phyloP scores from a whole-genome alignment of 495 filamentous ascomycete genomes.

The Paragyromitra xinjiangensis region DNA sequence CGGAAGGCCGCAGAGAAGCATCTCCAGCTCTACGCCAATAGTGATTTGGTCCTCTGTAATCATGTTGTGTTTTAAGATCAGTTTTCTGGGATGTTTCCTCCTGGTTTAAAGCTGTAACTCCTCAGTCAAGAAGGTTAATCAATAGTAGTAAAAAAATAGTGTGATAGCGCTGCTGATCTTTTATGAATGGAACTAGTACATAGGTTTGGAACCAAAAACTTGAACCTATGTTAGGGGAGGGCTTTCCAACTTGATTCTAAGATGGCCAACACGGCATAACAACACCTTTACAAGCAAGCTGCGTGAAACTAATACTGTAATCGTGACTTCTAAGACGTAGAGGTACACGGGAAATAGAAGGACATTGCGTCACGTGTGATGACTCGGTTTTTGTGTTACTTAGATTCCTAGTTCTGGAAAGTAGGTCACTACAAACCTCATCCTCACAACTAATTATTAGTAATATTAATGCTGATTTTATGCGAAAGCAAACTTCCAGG shows the following conservation, averaged over 20 bases:
- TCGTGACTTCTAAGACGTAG: not conserved
- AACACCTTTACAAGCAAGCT: not conserved
- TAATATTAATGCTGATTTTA: no score
- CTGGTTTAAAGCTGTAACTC: not conserved
- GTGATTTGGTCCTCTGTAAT: constrained; percentile 2
- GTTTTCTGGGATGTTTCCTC: not conserved
- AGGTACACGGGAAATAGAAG: not conserved
- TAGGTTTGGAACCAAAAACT: not conserved
- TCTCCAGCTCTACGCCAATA: constrained; percentile 37
- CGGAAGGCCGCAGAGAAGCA: constrained; percentile 9
- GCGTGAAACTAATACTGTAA: not conserved
- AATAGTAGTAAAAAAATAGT: not conserved
- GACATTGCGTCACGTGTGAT: not conserved
- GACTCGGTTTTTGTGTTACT: constrained; percentile 1
- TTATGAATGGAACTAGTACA: not conserved
- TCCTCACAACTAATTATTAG: not conserved
- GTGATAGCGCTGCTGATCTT: not conserved
- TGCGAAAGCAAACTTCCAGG: no score
- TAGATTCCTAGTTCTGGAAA: not conserved
- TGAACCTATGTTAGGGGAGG: not conserved
- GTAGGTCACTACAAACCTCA: not conserved
- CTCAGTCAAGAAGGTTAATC: not conserved
- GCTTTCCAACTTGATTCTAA: not conserved
- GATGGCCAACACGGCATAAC: not conserved
- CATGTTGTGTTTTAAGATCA: constrained; percentile 4